phyloP scores from a whole-genome alignment of 2,329 filamentous ascomycete genomes.

The Verticillium isaacii region DNA sequence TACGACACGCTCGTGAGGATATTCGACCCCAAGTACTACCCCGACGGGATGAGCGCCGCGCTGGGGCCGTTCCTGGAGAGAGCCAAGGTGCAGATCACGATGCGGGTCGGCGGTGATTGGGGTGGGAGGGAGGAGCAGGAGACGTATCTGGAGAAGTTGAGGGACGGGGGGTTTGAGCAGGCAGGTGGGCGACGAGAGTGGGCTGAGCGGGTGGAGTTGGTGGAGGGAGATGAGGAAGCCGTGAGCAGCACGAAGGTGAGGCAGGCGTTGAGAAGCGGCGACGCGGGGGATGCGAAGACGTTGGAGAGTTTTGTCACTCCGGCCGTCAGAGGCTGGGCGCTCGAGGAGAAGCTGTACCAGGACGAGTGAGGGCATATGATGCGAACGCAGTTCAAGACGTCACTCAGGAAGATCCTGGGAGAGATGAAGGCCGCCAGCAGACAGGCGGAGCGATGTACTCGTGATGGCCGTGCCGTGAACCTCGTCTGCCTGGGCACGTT shows the following conservation, averaged over 20 bases:
- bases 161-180: slow-evolving; percentile 38
- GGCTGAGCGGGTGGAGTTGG: slow-evolving; percentile 56
- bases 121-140: slow-evolving; percentile 51
- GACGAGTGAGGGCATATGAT: neutral
- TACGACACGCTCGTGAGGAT: slow-evolving; percentile 74
- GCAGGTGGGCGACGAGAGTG: slow-evolving; percentile 55
- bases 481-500: neutral
- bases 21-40: slow-evolving; percentile 69
- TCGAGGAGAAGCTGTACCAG: neutral
- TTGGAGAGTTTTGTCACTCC: slow-evolving; percentile 51
- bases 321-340: slow-evolving; percentile 52
- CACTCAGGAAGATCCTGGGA: neutral
- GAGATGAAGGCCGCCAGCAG: neutral
- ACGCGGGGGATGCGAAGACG: slow-evolving; percentile 37
- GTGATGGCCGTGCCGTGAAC: no score
- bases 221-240: slow-evolving; percentile 33
- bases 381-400: neutral
- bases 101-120: slow-evolving; percentile 57
- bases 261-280: slow-evolving; percentile 42
- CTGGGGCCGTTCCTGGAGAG: slow-evolving; percentile 60
- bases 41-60: slow-evolving; percentile 39
- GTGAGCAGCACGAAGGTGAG: slow-evolving; percentile 62
- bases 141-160: slow-evolving; percentile 47
- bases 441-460: no score
- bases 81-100: slow-evolving; percentile 59